A percentile compares a stretch with the other conserved stretches of the same genome.
These are phyloP conservation scores for Paecilomyces dactylethromorphus DNA, from an alignment of 2,329 filamentous ascomycete genomes.

Conservation along the genomic window DNA sequence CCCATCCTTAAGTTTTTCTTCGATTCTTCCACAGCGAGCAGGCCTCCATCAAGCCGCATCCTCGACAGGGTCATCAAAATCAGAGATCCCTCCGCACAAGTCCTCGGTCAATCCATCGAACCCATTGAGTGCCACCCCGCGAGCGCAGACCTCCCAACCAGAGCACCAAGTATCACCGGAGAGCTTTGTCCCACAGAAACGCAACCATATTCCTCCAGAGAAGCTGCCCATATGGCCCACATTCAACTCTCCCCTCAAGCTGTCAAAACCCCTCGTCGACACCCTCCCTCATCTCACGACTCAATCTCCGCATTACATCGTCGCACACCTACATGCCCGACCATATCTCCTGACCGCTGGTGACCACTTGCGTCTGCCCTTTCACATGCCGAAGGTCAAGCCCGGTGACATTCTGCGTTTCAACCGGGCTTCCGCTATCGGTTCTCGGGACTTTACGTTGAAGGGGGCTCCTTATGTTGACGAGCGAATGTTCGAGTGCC, in stretches of 20 bases:
- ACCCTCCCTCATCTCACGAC: slow-evolving; percentile 38
- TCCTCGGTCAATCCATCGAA: slow-evolving; percentile 16
- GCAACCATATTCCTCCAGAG: slow-evolving; percentile 17
- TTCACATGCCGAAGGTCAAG: slow-evolving; percentile 66
- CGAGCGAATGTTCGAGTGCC: slow-evolving; percentile 74
- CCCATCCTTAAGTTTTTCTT: slow-evolving; percentile 8
- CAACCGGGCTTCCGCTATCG: slow-evolving; percentile 75
- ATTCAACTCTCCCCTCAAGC: slow-evolving; percentile 31
- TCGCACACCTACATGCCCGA: slow-evolving; percentile 41
- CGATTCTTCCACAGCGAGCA: slow-evolving; percentile 29
- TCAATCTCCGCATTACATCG: slow-evolving; percentile 42
- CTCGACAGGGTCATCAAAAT: slow-evolving; percentile 21
- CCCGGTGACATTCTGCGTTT: slow-evolving; percentile 83
- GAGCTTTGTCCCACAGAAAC: slow-evolving; percentile 12
- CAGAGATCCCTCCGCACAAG: slow-evolving; percentile 21
- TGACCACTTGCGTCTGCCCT: slow-evolving; percentile 70
- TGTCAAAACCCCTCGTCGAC: slow-evolving; percentile 34
- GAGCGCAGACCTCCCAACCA: slow-evolving; percentile 17
- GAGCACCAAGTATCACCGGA: slow-evolving; percentile 5
- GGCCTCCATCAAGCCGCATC: slow-evolving; percentile 32
- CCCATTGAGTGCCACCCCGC: slow-evolving; percentile 18
- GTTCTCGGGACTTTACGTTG: slow-evolving; percentile 84
- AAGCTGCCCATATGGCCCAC: slow-evolving; percentile 33
- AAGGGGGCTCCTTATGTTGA: slow-evolving; percentile 78
- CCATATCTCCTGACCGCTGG: slow-evolving; percentile 52